Evolutionary conservation across 331 rosid genomes (phyloP), one percentile per base, ranked within the genome.

Genomic region (Malus hybrid): DNA sequence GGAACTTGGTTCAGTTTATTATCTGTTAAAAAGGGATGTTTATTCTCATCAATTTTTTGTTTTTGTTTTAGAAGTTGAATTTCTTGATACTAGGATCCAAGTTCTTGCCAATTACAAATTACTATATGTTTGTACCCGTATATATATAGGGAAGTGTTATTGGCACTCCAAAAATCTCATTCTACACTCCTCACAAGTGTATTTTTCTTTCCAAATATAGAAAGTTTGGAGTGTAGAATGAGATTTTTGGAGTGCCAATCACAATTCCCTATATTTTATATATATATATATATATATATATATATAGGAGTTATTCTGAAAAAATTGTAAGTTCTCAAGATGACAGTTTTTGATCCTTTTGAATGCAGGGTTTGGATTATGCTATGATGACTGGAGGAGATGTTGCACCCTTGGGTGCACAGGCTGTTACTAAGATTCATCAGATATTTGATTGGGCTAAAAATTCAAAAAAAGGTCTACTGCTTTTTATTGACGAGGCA

Each of bases 341-440:
- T 32, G 22, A 31, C 15, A 64, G 13, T 14, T 8, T 39, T 73
- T 84, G 65, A 77, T 81, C 56, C 59, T 63, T 70, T 60, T 10
- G n/a, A 79, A 80, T 60, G 8, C 85, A 95, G 99, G 99, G 99
- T 72, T 89, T 95, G 88, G 97, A 95, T 84, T 95, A 92, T 88
- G 97, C 99, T 74, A 90, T 92, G 99, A 92, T 95, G 97, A 95
- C 99, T 0, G 99, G 97, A 83, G 99, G 99, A 69, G 99, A 95
- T 78, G 99, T 95, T 82, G 99, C 96, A 55, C 99, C 99, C 9
- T 76, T 92, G 68, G 97, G 99, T 57, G 83, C 97, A 6, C 96
- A 92, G 86, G 97, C 99, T 65, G 99, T 90, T 64, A 95, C 99
- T n/a, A 95, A 95, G 89, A 90, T 95, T 73, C 99, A 95, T 79